Evolutionary conservation across 805 yeast species (phyloP).

Genomic region (Yamadazyma akitaensis): DNA sequence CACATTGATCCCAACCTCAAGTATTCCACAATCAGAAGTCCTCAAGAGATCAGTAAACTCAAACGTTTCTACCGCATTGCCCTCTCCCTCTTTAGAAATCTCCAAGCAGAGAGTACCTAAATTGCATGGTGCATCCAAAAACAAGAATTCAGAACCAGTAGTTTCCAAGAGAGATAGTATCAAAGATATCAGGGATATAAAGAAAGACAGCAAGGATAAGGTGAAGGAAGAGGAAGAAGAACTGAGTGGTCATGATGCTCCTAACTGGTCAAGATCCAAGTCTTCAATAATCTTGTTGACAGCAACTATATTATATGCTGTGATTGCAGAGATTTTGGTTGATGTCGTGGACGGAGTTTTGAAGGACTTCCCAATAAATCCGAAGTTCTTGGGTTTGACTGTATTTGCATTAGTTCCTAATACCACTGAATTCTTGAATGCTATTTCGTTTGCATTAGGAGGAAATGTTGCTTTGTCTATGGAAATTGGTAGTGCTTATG

Average conservation of each 20-base stretch:
- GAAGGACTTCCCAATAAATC: conserved; percentile 73
- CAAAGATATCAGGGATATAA: background rate
- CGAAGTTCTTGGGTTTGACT: conserved; percentile 88
- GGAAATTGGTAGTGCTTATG: conserved; percentile 98
- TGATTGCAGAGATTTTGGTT: conserved; percentile 91
- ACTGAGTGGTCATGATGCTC: conserved; percentile 88
- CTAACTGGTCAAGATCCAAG: conserved; percentile 90
- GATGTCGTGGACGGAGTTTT: conserved; percentile 89
- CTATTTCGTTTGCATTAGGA: conserved; percentile 92
- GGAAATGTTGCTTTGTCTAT: conserved; percentile 95
- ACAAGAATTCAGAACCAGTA: background rate
- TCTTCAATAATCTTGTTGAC: conserved; percentile 77
- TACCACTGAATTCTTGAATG: conserved; percentile 94
- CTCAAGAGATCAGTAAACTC: conserved; percentile 2
- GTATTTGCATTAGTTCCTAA: conserved; percentile 95
- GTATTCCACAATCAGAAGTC: background rate
- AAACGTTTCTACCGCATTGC: conserved; percentile 10
- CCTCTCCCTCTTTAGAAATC: conserved; percentile 20
- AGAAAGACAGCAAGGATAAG: conserved; percentile 1
- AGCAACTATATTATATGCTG: conserved; percentile 84
- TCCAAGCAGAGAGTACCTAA: conserved; percentile 17
- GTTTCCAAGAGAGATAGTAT: background rate
- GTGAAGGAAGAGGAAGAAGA: conserved; percentile 26
- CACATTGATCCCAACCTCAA: background rate
- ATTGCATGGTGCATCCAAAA: background rate